Conservation (phyloP, 352 stramenopile genomes). For the Elongisporangium anandrum region DNA sequence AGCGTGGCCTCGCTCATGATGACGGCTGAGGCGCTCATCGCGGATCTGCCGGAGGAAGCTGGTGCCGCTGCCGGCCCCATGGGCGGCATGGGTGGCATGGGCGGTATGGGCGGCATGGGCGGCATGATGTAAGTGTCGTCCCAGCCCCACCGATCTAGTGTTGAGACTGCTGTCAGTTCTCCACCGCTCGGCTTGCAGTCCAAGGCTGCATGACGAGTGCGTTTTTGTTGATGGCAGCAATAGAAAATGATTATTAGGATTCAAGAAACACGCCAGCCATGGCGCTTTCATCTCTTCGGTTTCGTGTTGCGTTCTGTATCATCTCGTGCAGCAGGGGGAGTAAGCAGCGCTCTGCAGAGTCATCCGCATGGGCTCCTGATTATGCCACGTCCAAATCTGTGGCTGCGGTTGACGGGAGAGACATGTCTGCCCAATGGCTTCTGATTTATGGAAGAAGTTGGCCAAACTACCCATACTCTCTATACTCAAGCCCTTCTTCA, state of each 20-base stretch:
- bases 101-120: constrained; percentile 75
- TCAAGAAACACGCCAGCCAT: not conserved
- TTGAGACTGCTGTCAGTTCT: not conserved
- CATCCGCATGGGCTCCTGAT: not conserved
- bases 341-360: not conserved
- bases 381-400: not conserved
- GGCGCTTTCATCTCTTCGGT: not conserved
- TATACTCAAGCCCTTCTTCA: not conserved
- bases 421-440: not conserved
- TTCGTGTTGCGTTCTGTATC: too few relatives aligned
- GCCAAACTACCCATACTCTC: not conserved
- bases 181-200: not conserved
- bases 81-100: constrained; percentile 79
- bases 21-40: constrained; percentile 99
- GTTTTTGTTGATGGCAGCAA: constrained; percentile 3
- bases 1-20: constrained; percentile 99
- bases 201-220: not conserved
- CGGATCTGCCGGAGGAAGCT: constrained; percentile 92
- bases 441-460: not conserved
- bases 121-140: constrained; percentile 69
- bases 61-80: constrained; percentile 56
- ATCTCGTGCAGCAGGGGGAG: too few relatives aligned
- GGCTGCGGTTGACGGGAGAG: not conserved
- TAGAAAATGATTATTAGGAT: constrained; percentile 6
- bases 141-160: not conserved